Base-by-base conservation (phyloP, 139 green algal genomes). In the Chlamydomonas eustigma region DNA sequence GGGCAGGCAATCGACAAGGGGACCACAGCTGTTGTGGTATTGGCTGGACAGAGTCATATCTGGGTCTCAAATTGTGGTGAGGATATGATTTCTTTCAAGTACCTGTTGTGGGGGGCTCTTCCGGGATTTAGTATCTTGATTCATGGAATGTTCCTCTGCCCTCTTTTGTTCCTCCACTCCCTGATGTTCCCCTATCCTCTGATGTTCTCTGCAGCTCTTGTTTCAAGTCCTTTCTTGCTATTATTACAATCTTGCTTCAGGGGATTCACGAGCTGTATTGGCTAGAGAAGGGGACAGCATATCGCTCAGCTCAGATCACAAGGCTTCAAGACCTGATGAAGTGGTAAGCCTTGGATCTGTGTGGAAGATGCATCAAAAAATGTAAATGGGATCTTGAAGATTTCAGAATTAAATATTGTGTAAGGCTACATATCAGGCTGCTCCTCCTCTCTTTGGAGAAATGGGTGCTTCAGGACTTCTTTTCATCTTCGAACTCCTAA, bases 1-100 rank as follows among this genome's bases (percentile, higher is more conserved):
- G 51, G 74, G 24, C 64, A 28, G 44, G 78, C 78, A 0, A 65
- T 80, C 25, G 78, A 85, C 24, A 87, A 95, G 24, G 93, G 93
- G 31, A 94, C 88, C 3, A 97, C 93, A 0, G 92, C 93, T 3
- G 90, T 97, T 37, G 91, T 94, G 31, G 85, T 89, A 2, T 81
- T 97, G 33, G 76, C 94, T 2, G 80, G 86, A 39, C 36, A 37
- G 30, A 39, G 73, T 28, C 83, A 91, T 70, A 74, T 97, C 0
- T 94, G 88, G 78, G 88, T 97, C 0, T 91, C 88, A 24, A 95
- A 95, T 76, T 93, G 88, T 71, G 91, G 89, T 89, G 52, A 71
- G 86, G 44, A n/a, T n/a, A n/a, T n/a, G n/a, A n/a, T n/a, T n/a
- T n/a, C n/a, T n/a, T n/a, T n/a, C n/a, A n/a, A n/a, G n/a, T n/a